phyloP scores from a whole-genome alignment of 768 basidiomycete genomes.

The Lanmaoa pseudosensibilis region DNA sequence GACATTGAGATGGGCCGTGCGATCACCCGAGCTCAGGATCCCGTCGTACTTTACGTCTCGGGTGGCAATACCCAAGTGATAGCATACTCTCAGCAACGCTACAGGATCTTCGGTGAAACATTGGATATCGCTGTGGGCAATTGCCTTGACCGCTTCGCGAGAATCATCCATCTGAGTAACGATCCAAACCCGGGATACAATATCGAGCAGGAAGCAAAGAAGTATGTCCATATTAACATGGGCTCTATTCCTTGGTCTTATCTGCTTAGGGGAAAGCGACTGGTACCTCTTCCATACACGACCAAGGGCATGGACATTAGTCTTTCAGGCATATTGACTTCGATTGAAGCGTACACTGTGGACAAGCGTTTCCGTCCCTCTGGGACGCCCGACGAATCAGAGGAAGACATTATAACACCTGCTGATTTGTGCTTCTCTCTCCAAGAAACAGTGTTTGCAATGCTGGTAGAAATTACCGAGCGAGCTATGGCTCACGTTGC shows the following conservation, averaged over 20 bases:
- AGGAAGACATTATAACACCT: conserved; percentile 79
- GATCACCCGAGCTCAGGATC: conserved; percentile 92
- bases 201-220: conserved; percentile 94
- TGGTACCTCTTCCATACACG: conserved; percentile 86
- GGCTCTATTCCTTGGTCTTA: conserved; percentile 2
- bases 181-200: conserved; percentile 97
- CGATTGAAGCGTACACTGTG: conserved; percentile 81
- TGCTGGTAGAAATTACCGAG: conserved; percentile 99
- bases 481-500: conserved; percentile 99
- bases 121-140: conserved; percentile 99
- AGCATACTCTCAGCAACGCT: conserved; percentile 95
- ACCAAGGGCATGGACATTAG: conserved; percentile 99
- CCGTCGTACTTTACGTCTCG: conserved; percentile 96
- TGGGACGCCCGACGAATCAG: conserved; percentile 34
- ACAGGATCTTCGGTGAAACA: conserved; percentile 98
- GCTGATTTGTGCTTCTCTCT: conserved; percentile 97
- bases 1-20: conserved; percentile 99
- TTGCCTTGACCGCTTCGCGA: conserved; percentile 94
- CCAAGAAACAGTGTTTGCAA: conserved; percentile 95
- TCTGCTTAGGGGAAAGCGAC: conserved; percentile 67
- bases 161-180: conserved; percentile 91
- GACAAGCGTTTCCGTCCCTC: conserved; percentile 80
- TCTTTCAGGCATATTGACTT: conserved; percentile 89
- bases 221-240: conserved; percentile 43
- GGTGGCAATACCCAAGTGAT: conserved; percentile 99